phyloP scores from a whole-genome alignment of 352 stramenopile genomes.

The Phytophthora quininea region DNA sequence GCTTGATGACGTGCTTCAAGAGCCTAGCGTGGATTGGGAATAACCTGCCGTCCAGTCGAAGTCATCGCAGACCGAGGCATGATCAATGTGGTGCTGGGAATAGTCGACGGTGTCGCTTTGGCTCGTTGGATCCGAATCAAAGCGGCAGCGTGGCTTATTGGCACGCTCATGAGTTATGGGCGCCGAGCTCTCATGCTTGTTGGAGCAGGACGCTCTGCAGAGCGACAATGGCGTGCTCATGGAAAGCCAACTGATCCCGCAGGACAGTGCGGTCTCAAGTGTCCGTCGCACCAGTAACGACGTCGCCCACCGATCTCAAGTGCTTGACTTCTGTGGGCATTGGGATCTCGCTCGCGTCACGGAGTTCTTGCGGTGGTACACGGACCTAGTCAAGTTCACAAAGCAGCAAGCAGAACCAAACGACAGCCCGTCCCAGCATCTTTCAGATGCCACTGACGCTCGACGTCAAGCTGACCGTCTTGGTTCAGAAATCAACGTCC shows the following conservation, averaged over 20 bases:
- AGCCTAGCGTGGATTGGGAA: no score
- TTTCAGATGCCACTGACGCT: constrained; percentile 28
- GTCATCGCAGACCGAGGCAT: no score
- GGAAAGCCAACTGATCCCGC: constrained; percentile 29
- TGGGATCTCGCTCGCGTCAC: constrained; percentile 60
- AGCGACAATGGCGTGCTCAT: constrained; percentile 51
- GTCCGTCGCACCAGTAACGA: constrained; percentile 44
- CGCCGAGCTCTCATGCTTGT: constrained; percentile 44
- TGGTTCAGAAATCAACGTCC: constrained; percentile 32
- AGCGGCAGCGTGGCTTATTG: not conserved
- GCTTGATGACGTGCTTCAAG: no score
- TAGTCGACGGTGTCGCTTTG: not conserved
- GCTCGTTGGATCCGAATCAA: not conserved
- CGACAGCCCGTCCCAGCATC: constrained; percentile 2
- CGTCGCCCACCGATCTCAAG: constrained; percentile 47
- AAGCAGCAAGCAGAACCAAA: constrained; percentile 15
- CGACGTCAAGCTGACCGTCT: constrained; percentile 43
- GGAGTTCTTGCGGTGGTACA: constrained; percentile 70
- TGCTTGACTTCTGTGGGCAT: constrained; percentile 65
- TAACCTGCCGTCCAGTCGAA: no score
- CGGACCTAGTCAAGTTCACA: constrained; percentile 34
- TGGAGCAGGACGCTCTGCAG: constrained; percentile 48
- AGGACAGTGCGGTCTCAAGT: constrained; percentile 1
- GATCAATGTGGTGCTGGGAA: not conserved
- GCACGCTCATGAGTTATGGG: constrained; percentile 32